phyloP scores from a whole-genome alignment of 495 filamentous ascomycete species.

The Talaromyces thailandensis region DNA sequence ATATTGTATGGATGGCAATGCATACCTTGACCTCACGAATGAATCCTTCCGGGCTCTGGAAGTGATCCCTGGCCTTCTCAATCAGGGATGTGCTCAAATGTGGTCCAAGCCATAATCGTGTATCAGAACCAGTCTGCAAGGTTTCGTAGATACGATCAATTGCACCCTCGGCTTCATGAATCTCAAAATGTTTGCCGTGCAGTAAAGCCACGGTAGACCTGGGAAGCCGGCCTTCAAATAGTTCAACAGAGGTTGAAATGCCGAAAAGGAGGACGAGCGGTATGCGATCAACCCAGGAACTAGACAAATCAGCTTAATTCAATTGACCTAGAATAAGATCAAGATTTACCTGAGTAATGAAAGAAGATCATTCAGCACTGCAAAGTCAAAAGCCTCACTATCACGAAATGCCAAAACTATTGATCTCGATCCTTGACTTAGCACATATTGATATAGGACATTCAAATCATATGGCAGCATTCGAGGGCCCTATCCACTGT shows the following conservation, averaged over 20 bases:
- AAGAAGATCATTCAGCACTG: constrained; percentile 69
- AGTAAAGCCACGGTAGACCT: constrained; percentile 61
- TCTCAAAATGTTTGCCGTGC: constrained; percentile 73
- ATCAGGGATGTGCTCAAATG: constrained; percentile 52
- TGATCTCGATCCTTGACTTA: constrained; percentile 43
- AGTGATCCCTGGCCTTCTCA: constrained; percentile 72
- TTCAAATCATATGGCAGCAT: constrained; percentile 89
- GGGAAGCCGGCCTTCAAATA: constrained; percentile 80
- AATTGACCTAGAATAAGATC: constrained; percentile 10
- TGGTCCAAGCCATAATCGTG: constrained; percentile 60
- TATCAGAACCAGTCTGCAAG: constrained; percentile 46
- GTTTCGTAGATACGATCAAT: constrained; percentile 72
- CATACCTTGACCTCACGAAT: constrained; percentile 69
- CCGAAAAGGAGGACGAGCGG: constrained; percentile 82
- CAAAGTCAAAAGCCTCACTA: constrained; percentile 82
- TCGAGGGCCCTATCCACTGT: constrained; percentile 46
- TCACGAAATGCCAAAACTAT: constrained; percentile 78
- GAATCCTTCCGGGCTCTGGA: constrained; percentile 80
- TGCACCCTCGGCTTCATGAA: constrained; percentile 64
- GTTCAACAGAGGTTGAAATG: constrained; percentile 81
- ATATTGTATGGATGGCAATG: neutral
- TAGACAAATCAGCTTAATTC: constrained; percentile 20
- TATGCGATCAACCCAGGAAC: constrained; percentile 83
- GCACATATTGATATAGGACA: constrained; percentile 60
- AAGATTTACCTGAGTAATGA: constrained; percentile 57